These are phyloP conservation scores for Xylaria sp. DNA, from an alignment of 2,329 filamentous ascomycete species.

Conservation along the genomic window DNA sequence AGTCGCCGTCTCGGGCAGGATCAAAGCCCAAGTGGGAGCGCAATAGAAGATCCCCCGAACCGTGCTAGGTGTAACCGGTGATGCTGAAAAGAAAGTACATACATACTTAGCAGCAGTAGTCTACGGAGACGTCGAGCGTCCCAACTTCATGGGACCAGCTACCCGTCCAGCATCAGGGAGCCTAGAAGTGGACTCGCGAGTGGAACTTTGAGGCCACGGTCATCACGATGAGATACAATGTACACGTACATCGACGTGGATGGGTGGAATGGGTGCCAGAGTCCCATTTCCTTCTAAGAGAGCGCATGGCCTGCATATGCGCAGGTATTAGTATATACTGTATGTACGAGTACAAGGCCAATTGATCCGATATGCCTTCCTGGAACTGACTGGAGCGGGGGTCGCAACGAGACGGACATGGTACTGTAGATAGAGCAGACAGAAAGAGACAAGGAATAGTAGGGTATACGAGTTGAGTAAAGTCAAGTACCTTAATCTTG, in stretches of 20 bases:
- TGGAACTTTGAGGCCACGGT: slow-evolving; percentile 33
- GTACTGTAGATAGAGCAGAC: neutral
- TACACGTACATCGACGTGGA: slow-evolving; percentile 37
- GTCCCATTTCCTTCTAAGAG: slow-evolving; percentile 33
- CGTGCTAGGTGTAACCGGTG: slow-evolving; percentile 42
- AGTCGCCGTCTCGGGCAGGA: slow-evolving; percentile 35
- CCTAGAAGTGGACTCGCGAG: slow-evolving; percentile 37
- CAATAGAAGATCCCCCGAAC: slow-evolving; percentile 41
- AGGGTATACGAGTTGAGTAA: neutral
- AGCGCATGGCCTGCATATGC: slow-evolving; percentile 26
- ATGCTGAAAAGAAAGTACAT: slow-evolving; percentile 40
- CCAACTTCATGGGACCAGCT: slow-evolving; percentile 39
- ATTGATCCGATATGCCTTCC: slow-evolving; percentile 31
- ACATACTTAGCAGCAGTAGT: neutral
- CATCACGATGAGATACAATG: slow-evolving; percentile 21
- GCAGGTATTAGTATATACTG: slow-evolving; percentile 5
- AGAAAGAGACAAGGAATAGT: neutral
- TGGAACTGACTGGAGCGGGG: slow-evolving; percentile 27
- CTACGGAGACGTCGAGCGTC: slow-evolving; percentile 36
- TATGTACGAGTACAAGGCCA: slow-evolving; percentile 25
- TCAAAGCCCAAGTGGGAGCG: slow-evolving; percentile 37
- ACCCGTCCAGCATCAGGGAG: slow-evolving; percentile 33
- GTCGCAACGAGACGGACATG: slow-evolving; percentile 21
- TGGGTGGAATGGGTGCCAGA: slow-evolving; percentile 35
- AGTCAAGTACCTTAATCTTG: too few relatives aligned